Evolutionary conservation across 2,329 filamentous ascomycete genomes (phyloP).

Genomic region (Diplodia seriata): DNA sequence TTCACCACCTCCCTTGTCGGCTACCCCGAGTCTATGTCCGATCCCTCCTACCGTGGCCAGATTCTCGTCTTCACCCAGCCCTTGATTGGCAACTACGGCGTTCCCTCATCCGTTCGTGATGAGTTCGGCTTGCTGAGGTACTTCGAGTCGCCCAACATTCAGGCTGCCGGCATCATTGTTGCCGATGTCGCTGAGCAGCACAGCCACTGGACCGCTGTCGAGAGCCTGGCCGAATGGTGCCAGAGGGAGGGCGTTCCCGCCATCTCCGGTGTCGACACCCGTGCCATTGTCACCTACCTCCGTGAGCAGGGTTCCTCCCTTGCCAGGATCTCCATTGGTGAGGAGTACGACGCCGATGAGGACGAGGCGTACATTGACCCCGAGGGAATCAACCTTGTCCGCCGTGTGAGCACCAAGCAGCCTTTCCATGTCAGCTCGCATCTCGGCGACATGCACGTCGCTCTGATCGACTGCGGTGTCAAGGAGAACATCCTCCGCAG

Average conservation of each 20-base stretch:
- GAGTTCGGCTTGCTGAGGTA: constrained; percentile 91
- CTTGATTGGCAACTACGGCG: constrained; percentile 97
- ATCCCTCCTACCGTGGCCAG: constrained; percentile 78
- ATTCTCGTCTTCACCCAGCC: constrained; percentile 99
- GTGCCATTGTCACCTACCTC: constrained; percentile 92
- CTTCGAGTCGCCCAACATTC: constrained; percentile 97
- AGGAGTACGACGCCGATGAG: constrained; percentile 98
- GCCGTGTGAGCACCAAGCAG: constrained; percentile 95
- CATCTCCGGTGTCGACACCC: constrained; percentile 96
- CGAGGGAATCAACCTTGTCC: constrained; percentile 94
- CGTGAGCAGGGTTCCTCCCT: constrained; percentile 97
- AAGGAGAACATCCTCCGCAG: constrained; percentile 99
- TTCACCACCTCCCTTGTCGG: constrained; percentile 98
- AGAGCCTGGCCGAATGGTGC: constrained; percentile 93
- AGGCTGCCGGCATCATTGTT: constrained; percentile 94
- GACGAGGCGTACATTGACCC: constrained; percentile 96
- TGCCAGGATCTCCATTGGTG: constrained; percentile 90
- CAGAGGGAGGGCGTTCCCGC: constrained; percentile 93
- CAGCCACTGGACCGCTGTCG: constrained; percentile 98
- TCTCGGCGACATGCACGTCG: constrained; percentile 85
- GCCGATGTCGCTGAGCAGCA: constrained; percentile 92
- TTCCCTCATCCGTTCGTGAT: constrained; percentile 85
- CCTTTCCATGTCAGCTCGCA: constrained; percentile 93
- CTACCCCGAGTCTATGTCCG: constrained; percentile 87
- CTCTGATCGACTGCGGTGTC: constrained; percentile 95